Conservation (phyloP, 345 rosid species). For the Nasturtium officinale region DNA sequence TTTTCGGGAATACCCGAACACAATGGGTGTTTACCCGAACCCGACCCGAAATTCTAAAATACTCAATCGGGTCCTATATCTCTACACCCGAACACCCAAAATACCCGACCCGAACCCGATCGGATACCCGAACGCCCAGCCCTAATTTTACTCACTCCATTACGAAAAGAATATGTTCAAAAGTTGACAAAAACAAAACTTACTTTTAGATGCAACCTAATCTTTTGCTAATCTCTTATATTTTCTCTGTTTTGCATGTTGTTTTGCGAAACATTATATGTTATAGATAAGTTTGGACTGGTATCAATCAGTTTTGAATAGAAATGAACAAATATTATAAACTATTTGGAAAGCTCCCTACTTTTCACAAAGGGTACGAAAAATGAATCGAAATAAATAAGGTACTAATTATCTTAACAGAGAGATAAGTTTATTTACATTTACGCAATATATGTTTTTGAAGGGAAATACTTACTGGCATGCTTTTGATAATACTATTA, state of each 20-base stretch:
- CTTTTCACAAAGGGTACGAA: not conserved
- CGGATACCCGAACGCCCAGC: no score
- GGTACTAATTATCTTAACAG: not conserved
- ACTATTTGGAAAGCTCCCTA: no score
- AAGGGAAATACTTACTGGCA: not conserved
- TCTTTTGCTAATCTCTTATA: not conserved
- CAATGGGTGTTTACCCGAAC: no score
- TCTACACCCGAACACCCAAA: no score
- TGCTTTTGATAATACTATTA: not conserved
- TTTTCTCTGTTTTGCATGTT: not conserved
- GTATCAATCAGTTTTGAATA: no score
- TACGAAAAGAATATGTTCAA: not conserved
- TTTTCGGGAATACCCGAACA: no score
- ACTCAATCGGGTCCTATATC: no score
- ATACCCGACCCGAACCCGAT: no score
- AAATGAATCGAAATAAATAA: conserved; percentile 13
- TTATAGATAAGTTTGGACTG: no score
- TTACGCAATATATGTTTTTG: conserved; percentile 4
- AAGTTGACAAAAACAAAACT: not conserved
- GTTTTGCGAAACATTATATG: not conserved
- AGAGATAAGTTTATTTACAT: not conserved
- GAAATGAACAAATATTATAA: no score
- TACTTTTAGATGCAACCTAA: not conserved
- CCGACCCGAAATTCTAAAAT: no score
- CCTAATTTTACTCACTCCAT: not conserved